These are phyloP conservation scores for Prinsepia uniflora DNA, from an alignment of 306 rosid species.

Conservation along the genomic window DNA sequence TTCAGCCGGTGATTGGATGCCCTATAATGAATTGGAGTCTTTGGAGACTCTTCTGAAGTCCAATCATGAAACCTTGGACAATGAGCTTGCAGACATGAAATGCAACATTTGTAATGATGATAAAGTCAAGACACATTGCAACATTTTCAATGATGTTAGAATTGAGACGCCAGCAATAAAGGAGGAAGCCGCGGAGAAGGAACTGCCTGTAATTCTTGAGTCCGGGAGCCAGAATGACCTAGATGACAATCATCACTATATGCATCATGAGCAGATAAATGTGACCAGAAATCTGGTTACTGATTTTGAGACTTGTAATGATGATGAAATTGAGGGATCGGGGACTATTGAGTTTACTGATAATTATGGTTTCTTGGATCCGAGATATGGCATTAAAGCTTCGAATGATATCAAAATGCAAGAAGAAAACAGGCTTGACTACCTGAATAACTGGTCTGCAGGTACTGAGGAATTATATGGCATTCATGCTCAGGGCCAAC, in stretches of 20 bases:
- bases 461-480: slow-evolving; percentile 16
- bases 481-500: slow-evolving; percentile 23
- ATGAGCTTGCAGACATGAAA: slow-evolving; percentile 12
- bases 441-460: slow-evolving; percentile 5
- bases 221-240: neutral
- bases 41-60: neutral
- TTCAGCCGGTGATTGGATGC: neutral
- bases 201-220: neutral
- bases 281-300: slow-evolving; percentile 3
- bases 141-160: slow-evolving; percentile 20
- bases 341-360: slow-evolving; percentile 14
- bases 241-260: neutral
- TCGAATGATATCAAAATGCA: slow-evolving; percentile 12
- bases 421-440: slow-evolving; percentile 7
- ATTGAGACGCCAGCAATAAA: slow-evolving; percentile 1
- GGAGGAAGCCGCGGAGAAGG: neutral
- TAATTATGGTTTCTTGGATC: slow-evolving; percentile 24
- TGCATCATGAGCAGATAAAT: slow-evolving; percentile 10
- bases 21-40: neutral
- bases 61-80: neutral
- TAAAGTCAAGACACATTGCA: slow-evolving; percentile 11
- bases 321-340: slow-evolving; percentile 16
- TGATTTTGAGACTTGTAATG: slow-evolving; percentile 17
- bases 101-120: slow-evolving; percentile 22
- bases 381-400: slow-evolving; percentile 7